Base-by-base conservation (phyloP, 306 rosid genomes). In the Vigna trinervia region DNA sequence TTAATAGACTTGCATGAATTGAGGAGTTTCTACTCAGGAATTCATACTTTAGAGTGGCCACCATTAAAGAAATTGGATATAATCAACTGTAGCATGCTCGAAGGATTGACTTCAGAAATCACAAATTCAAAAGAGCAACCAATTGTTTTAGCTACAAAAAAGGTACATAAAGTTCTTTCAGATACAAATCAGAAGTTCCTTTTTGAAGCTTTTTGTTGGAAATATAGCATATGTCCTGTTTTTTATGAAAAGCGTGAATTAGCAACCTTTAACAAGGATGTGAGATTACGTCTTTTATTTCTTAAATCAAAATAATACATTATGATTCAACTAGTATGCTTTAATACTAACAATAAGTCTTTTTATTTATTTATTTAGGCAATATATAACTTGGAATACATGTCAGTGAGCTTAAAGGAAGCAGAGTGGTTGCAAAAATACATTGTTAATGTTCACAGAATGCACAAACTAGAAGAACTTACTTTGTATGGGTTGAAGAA, bases 391-490 rank as follows among this genome's bases (percentile, higher is more conserved):
- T 50, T 78, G 56, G 82, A 60, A 10, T 0, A 0, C 0, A 11
- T 78, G 32, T 9, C 5, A 5, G 4, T 78, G 0, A 12, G 64
- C 57, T 6, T 4, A 9, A 71, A 60, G 13, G 72, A 22, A 60
- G 26, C 60, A 1, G 12, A 70, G 36, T 47, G 72, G 77, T 54
- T 78, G n/a, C 43, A 50, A 15, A 13, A 23, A 8, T 19, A 47
- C 45, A 8, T 46, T 26, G 45, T 26, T 2, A 28, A 14, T 47
- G 58, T 69, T 15, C 74, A 69, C 36, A 69, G 7, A 50, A 36
- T 78, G 82, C 71, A 38, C 23, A 69, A 47, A 69, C 59, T 69
- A 4, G 26, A 69, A 47, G 3, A 0, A 26, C 51, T 78, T 22
- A 0, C 0, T 4, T 38, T 78, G 43, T 5, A 0, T 1, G 6